Evolutionary conservation across 495 filamentous ascomycete species (phyloP), one percentile per base, ranked within the genome.

Genomic region (Penicillium goetzii): DNA sequence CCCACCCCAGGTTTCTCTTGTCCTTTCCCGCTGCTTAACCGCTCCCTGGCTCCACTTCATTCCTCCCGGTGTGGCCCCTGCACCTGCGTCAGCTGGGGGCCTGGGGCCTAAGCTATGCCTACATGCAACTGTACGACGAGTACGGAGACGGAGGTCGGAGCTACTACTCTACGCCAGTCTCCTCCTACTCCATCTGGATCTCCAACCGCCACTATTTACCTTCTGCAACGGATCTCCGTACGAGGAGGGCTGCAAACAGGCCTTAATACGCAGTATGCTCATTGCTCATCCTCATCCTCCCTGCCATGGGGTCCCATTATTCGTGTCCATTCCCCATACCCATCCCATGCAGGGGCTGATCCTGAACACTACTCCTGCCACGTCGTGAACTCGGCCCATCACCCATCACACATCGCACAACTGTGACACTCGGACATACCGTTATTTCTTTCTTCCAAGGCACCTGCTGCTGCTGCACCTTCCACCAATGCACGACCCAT

Each of bases 301-400:
- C 47, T 51, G 4, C 30, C n/a, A n/a, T 17, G 56, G 56, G 8
- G 30, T 32, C 23, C 19, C 43, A 26, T 23, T 10, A 12, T 47
- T 47, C 19, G 43, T 23, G 21, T 9, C 21, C 15, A 36, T 33
- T 33, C 57, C 43, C 8, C 14, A 19, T 34, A 2, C 26, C 28
- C 10, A 23, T 58, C 38, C 58, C 63, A 60, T 62, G 65, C 68
- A 70, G 68, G 68, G 68, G 68, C 60, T 57, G 62, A 70, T 65
- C 65, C 60, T 70, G 67, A 53, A n/a, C 14, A 6, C 25, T 11
- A 6, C 25, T 15, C 19, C 19, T 54, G 47, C 21, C 12, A 0
- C 1, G 19, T 25, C 43, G 15, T 47, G 19, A 47, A 47, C 43
- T 47, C 21, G 43, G 19, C 43, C 21, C 40, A 47, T 59, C 28